Evolutionary conservation across 345 rosid species (phyloP).

Genomic region (Eutrema japonicum): DNA sequence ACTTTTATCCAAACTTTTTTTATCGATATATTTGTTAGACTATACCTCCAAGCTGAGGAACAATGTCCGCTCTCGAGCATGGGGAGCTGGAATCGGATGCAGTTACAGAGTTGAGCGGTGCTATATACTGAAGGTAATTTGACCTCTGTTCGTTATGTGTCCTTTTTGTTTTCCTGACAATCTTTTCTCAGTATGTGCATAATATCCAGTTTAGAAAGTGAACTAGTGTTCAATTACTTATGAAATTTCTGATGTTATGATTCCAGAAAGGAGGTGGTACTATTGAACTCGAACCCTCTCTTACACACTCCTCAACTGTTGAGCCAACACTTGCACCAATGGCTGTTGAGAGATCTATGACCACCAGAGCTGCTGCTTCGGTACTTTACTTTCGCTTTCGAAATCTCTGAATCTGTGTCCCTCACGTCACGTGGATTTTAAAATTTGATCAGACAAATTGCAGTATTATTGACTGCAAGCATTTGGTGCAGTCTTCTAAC

Average conservation of each 20-base stretch:
- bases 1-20: not conserved
- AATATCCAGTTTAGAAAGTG: conserved; percentile 20
- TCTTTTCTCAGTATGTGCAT: conserved; percentile 1
- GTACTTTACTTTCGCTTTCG: conserved; percentile 47
- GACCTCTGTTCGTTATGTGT: conserved; percentile 22
- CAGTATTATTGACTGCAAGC: conserved; percentile 17
- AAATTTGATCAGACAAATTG: conserved; percentile 6
- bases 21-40: conserved; percentile 50
- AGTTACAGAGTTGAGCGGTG: conserved; percentile 94
- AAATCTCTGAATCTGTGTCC: conserved; percentile 5
- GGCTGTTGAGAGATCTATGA: conserved; percentile 98
- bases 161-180: not conserved
- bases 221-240: not conserved
- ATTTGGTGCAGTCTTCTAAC: conserved; percentile 4
- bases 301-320: conserved; percentile 88
- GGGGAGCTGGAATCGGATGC: conserved; percentile 99
- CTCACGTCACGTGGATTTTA: conserved; percentile 18
- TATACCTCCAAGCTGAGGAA: conserved; percentile 93
- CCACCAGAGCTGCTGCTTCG: conserved; percentile 99
- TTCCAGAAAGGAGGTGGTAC: conserved; percentile 98
- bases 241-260: conserved; percentile 21
- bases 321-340: conserved; percentile 99
- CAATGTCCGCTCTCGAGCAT: conserved; percentile 98
- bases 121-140: conserved; percentile 91
- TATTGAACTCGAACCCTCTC: conserved; percentile 94